These are phyloP conservation scores for Chrysanthemum lavandulifolium DNA, from an alignment of 129 eudicot species.

Conservation along the genomic window DNA sequence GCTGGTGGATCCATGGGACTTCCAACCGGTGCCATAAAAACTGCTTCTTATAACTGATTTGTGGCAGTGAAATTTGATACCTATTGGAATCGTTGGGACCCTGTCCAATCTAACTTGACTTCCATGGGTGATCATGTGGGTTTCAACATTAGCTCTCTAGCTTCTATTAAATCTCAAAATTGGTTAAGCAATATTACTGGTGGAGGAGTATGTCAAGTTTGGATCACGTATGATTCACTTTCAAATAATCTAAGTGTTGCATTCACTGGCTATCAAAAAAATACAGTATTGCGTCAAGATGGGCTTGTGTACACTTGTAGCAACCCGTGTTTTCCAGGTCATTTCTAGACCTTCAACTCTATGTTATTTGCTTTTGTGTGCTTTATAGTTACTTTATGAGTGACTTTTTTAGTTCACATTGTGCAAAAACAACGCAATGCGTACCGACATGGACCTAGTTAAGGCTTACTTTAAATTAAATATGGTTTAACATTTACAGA, in stretches of 20 bases:
- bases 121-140: slow-evolving; percentile 35
- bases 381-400: too few relatives aligned
- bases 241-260: slow-evolving; percentile 26
- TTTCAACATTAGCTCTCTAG: slow-evolving; percentile 27
- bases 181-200: slow-evolving; percentile 33
- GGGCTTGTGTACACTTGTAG: slow-evolving; percentile 26
- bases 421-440: too few relatives aligned
- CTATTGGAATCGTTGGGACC: slow-evolving; percentile 26
- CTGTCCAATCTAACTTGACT: not conserved
- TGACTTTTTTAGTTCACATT: too few relatives aligned
- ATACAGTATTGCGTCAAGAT: not conserved
- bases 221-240: slow-evolving; percentile 35
- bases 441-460: too few relatives aligned
- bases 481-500: too few relatives aligned
- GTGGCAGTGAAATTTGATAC: slow-evolving; percentile 54
- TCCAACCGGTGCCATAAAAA: not conserved
- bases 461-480: too few relatives aligned
- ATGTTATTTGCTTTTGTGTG: too few relatives aligned
- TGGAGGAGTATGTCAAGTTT: slow-evolving; percentile 31
- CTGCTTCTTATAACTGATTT: slow-evolving; percentile 11
- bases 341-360: too few relatives aligned
- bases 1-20: slow-evolving; percentile 30
- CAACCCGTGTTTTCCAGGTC: too few relatives aligned
- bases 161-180: slow-evolving; percentile 15
- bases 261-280: slow-evolving; percentile 23